Base-by-base conservation (phyloP, 169 alveolate genomes). In the Plasmodium gonderi region DNA sequence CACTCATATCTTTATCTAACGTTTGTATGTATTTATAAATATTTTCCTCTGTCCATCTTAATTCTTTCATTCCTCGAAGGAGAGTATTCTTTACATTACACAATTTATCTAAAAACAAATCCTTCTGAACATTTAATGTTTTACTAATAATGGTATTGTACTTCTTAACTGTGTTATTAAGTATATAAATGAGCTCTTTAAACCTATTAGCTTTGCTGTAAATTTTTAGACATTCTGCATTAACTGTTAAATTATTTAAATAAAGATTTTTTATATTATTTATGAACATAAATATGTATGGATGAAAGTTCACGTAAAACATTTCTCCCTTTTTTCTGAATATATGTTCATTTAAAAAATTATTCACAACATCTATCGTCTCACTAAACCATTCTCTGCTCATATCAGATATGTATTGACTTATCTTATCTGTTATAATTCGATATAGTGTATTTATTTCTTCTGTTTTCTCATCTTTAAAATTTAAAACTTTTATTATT, bases 221-320 rank as follows among this genome's bases (percentile, higher is more conserved):
- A 11, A 87, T 87, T 33, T 75, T 20, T n/a, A 87, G 65, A 23
- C 93, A 87, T 20, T 87, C 93, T 17, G 40, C 79, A 75, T 87
- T 87, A 7, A 87, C 87, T n/a, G 49, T 45, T 20, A 87, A 29
- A 74, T 87, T 87, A 67, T 87, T 87, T 45, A 87, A 31, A 49
- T 74, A 87, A 7, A 87, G 31, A 60, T 87, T 87, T 33, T 87
- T 87, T 44, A 87, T 49, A 45, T 87, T 87, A 20, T 44, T 51
- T 54, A 87, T 87, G 45, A 87, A 87, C 80, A 87, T 60, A 65
- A 87, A 87, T 23, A 87, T 87, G 31, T 87, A 65, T 14, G 87
- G 93, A 75, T 87, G 93, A 68, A 87, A 87, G 31, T 87, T 87
- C 36, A 87, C 93, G 44, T 87, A 87, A 45, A 87, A 87, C 36